Conservation (phyloP, 345 rosid species). For the Physaria fendleri region DNA sequence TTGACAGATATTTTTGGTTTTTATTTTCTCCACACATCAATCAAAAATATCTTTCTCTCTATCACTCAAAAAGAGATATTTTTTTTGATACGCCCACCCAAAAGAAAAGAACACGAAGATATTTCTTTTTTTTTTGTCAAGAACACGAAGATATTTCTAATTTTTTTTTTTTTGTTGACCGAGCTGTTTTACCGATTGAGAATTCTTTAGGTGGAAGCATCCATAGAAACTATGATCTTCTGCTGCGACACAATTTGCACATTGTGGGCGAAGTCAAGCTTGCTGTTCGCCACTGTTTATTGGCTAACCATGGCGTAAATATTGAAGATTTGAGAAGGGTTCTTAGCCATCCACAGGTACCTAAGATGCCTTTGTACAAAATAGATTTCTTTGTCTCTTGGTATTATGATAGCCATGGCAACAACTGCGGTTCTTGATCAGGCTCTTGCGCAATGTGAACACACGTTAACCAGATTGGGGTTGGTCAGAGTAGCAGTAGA, state of each 20-base stretch:
- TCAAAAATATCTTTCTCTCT: too few species aligned
- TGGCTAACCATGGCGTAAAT: slow-evolving; percentile 82
- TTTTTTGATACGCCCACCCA: too few species aligned
- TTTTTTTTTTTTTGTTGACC: too few species aligned
- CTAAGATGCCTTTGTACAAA: neutral
- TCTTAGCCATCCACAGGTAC: slow-evolving; percentile 97
- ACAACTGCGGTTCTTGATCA: slow-evolving; percentile 22
- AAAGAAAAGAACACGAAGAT: too few species aligned
- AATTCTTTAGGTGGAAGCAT: slow-evolving; percentile 98
- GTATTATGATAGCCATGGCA: neutral
- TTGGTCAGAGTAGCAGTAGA: slow-evolving; percentile 87
- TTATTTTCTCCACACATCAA: too few species aligned
- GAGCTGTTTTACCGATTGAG: too few species aligned
- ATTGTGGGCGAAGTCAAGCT: slow-evolving; percentile 96
- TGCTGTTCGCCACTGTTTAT: slow-evolving; percentile 84
- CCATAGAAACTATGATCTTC: too few species aligned
- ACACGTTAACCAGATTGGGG: slow-evolving; percentile 72
- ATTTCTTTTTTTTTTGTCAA: too few species aligned
- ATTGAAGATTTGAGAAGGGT: slow-evolving; percentile 76
- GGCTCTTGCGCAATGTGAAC: slow-evolving; percentile 98
- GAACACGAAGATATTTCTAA: too few species aligned
- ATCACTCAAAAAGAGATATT: too few species aligned
- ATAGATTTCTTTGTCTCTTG: neutral
- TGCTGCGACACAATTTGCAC: too few species aligned
- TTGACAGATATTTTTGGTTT: too few species aligned